phyloP scores from a whole-genome alignment of 2,329 filamentous ascomycete genomes.

The Verticillium albo-atrum region DNA sequence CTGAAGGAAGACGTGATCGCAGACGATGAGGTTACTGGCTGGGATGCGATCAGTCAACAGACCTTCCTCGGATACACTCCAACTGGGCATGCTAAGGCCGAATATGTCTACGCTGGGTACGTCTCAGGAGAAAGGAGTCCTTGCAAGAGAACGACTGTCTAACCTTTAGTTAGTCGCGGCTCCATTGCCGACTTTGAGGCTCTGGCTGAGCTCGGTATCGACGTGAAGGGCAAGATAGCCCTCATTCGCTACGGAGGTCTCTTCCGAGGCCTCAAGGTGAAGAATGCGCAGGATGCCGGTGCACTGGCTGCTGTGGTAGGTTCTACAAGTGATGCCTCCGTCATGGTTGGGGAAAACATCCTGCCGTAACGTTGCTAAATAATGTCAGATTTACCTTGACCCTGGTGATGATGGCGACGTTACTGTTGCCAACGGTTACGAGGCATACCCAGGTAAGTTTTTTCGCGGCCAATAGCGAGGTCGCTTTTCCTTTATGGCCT shows the following conservation, averaged over 20 bases:
- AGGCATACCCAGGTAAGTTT: conserved; percentile 56
- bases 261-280: conserved; percentile 79
- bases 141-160: accelerated
- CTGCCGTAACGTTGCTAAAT: too few species aligned
- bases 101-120: conserved; percentile 71
- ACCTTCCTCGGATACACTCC: conserved; percentile 84
- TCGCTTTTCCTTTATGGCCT: too few species aligned
- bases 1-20: conserved; percentile 69
- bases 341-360: too few species aligned
- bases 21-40: conserved; percentile 69
- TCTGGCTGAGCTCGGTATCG: conserved; percentile 62
- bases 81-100: conserved; percentile 69
- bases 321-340: too few species aligned
- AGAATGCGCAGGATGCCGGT: conserved; percentile 73
- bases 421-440: conserved; percentile 69
- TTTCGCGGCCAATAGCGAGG: too few species aligned
- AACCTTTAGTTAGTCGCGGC: conserved; percentile 41
- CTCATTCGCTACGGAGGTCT: conserved; percentile 71
- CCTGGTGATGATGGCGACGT: conserved; percentile 71
- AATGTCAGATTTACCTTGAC: conserved; percentile 62
- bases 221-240: conserved; percentile 72
- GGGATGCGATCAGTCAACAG: conserved; percentile 59
- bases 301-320: conserved; percentile 59
- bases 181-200: conserved; percentile 71
- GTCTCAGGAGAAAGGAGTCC: neutral